Evolutionary conservation across 345 rosid species (phyloP).

Genomic region (Acer saccharum): DNA sequence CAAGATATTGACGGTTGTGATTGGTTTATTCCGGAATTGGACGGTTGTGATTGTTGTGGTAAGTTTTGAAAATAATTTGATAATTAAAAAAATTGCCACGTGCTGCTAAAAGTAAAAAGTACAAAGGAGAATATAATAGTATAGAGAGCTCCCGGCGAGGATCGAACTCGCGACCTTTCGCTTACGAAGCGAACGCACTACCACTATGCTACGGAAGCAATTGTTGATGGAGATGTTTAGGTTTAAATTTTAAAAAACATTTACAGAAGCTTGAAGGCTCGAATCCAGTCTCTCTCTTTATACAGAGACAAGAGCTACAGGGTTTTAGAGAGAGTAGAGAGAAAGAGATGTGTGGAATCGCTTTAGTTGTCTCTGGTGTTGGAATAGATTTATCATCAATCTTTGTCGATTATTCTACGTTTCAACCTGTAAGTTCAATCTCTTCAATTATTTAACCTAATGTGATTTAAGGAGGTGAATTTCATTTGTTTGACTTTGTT

Average conservation of each 20-base stretch:
- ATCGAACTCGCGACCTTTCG: slow-evolving; percentile 99
- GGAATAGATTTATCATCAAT: slow-evolving; percentile 44
- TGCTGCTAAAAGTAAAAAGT: no score
- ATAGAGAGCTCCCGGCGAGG: slow-evolving; percentile 46
- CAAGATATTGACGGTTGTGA: no score
- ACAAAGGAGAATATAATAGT: no score
- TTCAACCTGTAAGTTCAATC: slow-evolving; percentile 31
- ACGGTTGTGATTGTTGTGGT: no score
- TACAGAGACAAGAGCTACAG: neutral
- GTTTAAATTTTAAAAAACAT: no score
- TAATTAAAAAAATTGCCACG: no score
- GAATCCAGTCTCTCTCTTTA: no score
- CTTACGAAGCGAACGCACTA: slow-evolving; percentile 99
- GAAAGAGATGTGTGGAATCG: slow-evolving; percentile 77
- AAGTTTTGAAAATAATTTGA: no score
- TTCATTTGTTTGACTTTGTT: slow-evolving; percentile 6
- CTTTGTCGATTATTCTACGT: slow-evolving; percentile 18
- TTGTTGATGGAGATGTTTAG: neutral
- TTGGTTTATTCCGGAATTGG: no score
- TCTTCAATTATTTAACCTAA: neutral
- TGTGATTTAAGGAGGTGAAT: neutral
- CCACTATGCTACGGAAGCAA: slow-evolving; percentile 85
- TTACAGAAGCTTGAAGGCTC: no score
- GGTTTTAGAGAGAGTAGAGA: slow-evolving; percentile 7
- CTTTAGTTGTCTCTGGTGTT: slow-evolving; percentile 57